A percentile compares a stretch with the other conserved stretches of the same genome.
These are phyloP conservation scores for Colletotrichum sp. DNA, from an alignment of 2,329 filamentous ascomycete genomes.

Conservation along the genomic window DNA sequence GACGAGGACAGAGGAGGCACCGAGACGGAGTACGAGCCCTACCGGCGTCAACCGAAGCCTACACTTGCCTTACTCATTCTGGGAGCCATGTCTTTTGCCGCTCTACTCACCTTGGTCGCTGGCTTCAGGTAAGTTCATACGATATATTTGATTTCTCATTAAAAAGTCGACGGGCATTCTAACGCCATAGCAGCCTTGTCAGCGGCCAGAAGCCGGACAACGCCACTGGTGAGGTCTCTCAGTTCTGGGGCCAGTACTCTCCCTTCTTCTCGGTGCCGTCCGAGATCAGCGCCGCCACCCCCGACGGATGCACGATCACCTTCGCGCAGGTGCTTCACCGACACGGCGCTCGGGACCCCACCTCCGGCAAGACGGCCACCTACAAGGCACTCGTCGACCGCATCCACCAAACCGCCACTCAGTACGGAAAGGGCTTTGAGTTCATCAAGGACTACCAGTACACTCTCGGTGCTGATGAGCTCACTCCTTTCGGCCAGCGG, in stretches of 20 bases:
- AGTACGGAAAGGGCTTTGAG: conserved; percentile 67
- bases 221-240: conserved; percentile 49
- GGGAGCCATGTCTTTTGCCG: conserved; percentile 22
- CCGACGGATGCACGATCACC: conserved; percentile 73
- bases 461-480: conserved; percentile 70
- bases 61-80: conserved; percentile 24
- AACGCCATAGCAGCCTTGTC: conserved; percentile 10
- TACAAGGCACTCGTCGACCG: conserved; percentile 70
- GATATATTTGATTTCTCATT: background rate
- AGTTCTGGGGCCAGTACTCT: conserved; percentile 86
- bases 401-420: conserved; percentile 58
- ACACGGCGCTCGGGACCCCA: conserved; percentile 86
- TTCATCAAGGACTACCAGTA: conserved; percentile 79
- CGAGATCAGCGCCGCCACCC: conserved; percentile 63
- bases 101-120: background rate
- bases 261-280: conserved; percentile 82
- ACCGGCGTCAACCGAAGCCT: conserved; percentile 22
- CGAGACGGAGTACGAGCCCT: conserved; percentile 12
- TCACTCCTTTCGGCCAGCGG: conserved; percentile 70
- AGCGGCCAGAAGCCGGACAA: conserved; percentile 13
- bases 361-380: conserved; percentile 64
- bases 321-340: conserved; percentile 84
- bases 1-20: conserved; percentile 15
- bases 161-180: background rate
- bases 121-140: conserved; percentile 7